These are phyloP conservation scores for Coemansia sp. DNA, from an alignment of 192 early-diverging fungal genomes.

Conservation along the genomic window DNA sequence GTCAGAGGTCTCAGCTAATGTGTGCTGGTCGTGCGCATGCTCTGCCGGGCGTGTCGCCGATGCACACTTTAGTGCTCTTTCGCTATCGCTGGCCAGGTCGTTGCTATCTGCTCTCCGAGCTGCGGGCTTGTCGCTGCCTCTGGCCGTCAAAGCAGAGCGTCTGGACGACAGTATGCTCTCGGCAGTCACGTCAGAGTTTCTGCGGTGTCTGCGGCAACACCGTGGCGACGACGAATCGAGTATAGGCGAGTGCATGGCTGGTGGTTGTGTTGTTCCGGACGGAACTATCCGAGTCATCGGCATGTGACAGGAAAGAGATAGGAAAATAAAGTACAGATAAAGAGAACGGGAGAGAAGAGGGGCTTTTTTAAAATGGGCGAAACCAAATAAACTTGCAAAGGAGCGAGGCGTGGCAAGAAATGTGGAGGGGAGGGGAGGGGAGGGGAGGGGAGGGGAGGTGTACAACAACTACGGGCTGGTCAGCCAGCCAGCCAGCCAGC, in stretches of 20 bases:
- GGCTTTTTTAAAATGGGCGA: not conserved
- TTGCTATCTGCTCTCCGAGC: not conserved
- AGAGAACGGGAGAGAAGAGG: not conserved
- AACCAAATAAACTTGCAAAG: not conserved
- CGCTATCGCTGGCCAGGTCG: constrained; percentile 5
- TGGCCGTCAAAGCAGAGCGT: constrained; percentile 4
- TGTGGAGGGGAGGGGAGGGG: no score
- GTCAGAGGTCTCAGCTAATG: not conserved
- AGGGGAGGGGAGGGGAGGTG: not conserved
- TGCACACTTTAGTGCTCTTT: not conserved
- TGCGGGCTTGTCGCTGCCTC: not conserved
- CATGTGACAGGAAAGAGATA: not conserved
- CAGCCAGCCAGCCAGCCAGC: not conserved
- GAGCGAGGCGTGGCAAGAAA: not conserved
- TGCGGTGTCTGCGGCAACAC: constrained; percentile 32
- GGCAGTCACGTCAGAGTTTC: constrained; percentile 32
- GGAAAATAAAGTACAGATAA: not conserved
- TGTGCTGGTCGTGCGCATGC: not conserved
- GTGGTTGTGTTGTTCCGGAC: not conserved
- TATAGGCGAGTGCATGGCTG: not conserved
- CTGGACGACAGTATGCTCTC: constrained; percentile 10
- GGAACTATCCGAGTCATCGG: constrained; percentile 1
- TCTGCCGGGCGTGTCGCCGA: not conserved
- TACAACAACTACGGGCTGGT: not conserved
- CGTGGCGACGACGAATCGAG: constrained; percentile 6